Evolutionary conservation across 305 asterid genomes (phyloP), one percentile per base, ranked within the genome.

Genomic region (Solanum hybrid): DNA sequence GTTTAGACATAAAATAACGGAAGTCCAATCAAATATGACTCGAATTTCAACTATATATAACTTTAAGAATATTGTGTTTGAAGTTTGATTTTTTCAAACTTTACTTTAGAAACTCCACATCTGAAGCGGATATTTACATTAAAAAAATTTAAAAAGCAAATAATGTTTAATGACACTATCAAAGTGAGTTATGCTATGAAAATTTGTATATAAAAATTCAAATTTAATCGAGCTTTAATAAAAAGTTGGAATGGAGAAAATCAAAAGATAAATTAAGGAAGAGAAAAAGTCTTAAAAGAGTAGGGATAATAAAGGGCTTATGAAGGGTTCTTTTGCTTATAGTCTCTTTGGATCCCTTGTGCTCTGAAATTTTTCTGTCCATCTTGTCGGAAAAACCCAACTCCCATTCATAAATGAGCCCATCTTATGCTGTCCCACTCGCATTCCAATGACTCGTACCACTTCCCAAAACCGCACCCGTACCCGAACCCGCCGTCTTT

Each of bases 401-500:
- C 75, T 31, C 76, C 87, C 71, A 28, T 51, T 51, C 75, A 84
- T 84, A 84, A 84, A 84, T 84, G 75, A 18, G 18, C 42, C 75
- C 88, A 84, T 51, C 40, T 16, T 51, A 46, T 57, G 2, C 61
- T 80, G 71, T 67, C 88, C 80, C 89, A 26, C 89, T 31, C 91
- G 12, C 90, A 87, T 87, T 84, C 88, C 90, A 87, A 95, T 96
- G 97, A 90, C 98, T 85, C 87, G 87, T 7, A 83, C 33, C 88
- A 92, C 94, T 61, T 88, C 94, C 92, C 94, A 91, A 31, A 61
- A 92, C 82, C 94, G 95, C 42, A 69, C 89, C 91, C 94, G 94
- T 3, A 86, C 91, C 88, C 94, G 95, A 46, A 37, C 93, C 90
- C 93, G 97, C 92, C 97, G 97, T 90, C 92, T 87, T 85, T 92